phyloP scores from a whole-genome alignment of 805 yeast species.

The Isabelozyma heimii region DNA sequence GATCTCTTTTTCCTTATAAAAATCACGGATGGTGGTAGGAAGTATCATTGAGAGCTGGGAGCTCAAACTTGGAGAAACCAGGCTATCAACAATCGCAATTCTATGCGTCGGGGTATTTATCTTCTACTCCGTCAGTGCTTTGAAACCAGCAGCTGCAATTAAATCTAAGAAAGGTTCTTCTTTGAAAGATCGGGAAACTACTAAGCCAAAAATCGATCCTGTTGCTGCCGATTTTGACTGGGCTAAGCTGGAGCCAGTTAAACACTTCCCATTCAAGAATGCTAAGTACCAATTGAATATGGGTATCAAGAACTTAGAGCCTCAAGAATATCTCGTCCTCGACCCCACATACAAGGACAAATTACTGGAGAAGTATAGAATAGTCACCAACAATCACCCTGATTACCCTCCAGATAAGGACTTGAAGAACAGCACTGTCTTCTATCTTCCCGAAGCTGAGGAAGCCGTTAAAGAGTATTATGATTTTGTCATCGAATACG shows the following conservation, averaged over 20 bases:
- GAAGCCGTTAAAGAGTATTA: conserved; percentile 38
- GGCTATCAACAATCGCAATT: background rate
- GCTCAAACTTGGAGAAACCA: background rate
- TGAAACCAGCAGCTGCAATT: background rate
- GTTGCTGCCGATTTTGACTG: conserved; percentile 23
- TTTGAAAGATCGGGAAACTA: background rate
- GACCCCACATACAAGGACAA: conserved; percentile 31
- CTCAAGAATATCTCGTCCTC: conserved; percentile 40
- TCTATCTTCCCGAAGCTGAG: conserved; percentile 28
- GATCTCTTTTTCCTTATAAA: background rate
- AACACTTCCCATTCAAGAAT: conserved; percentile 54
- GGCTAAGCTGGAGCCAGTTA: conserved; percentile 20
- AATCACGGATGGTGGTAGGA: background rate
- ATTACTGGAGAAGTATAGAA: conserved; percentile 22
- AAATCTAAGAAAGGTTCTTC: background rate
- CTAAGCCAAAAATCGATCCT: conserved; percentile 10
- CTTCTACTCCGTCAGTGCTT: background rate
- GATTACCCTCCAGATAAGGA: conserved; percentile 26
- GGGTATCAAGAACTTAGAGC: conserved; percentile 47
- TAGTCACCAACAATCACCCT: conserved; percentile 31
- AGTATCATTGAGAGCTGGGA: background rate
- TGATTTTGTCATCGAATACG: conserved; percentile 23
- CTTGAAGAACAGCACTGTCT: conserved; percentile 26
- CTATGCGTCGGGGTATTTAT: background rate
- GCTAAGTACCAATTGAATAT: conserved; percentile 61